Percentiles rank a stretch among this genome's conserved stretches.
Evolutionary conservation across 148 eudicot genomes (phyloP).

Genomic region (Diospyros kaki): DNA sequence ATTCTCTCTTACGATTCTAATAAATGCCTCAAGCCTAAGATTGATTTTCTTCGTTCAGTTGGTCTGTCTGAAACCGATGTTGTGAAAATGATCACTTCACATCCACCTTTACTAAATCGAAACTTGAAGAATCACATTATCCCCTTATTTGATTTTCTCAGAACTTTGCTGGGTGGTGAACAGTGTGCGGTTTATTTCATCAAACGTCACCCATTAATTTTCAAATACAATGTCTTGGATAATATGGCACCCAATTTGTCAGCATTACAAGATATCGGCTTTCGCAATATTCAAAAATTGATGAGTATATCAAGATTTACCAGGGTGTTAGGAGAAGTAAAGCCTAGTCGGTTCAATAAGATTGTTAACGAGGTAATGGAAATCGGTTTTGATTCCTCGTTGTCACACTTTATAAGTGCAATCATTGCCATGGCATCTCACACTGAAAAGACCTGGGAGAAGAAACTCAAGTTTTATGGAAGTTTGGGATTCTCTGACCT

Average conservation of each 20-base stretch:
- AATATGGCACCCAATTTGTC: neutral
- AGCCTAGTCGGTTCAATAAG: neutral
- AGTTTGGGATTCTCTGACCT: neutral
- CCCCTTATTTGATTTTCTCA: neutral
- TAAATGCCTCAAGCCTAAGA: neutral
- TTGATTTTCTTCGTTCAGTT: conserved; percentile 3
- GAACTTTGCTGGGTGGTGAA: neutral
- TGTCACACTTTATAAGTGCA: neutral
- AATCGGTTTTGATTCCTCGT: neutral
- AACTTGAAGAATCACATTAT: conserved; percentile 1
- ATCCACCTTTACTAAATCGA: neutral
- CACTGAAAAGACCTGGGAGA: neutral
- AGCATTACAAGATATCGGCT: neutral
- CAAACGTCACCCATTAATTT: neutral
- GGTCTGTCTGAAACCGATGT: neutral
- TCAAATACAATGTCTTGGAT: neutral
- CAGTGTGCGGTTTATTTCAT: neutral
- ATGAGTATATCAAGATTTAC: neutral
- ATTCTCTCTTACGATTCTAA: neutral
- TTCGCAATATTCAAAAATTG: neutral
- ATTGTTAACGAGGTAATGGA: neutral
- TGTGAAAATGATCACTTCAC: neutral
- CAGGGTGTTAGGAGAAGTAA: neutral
- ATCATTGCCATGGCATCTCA: neutral
- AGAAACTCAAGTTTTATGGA: neutral